Evolutionary conservation across 2,329 filamentous ascomycete genomes (phyloP).

Genomic region (Teratosphaeria gauchensis): DNA sequence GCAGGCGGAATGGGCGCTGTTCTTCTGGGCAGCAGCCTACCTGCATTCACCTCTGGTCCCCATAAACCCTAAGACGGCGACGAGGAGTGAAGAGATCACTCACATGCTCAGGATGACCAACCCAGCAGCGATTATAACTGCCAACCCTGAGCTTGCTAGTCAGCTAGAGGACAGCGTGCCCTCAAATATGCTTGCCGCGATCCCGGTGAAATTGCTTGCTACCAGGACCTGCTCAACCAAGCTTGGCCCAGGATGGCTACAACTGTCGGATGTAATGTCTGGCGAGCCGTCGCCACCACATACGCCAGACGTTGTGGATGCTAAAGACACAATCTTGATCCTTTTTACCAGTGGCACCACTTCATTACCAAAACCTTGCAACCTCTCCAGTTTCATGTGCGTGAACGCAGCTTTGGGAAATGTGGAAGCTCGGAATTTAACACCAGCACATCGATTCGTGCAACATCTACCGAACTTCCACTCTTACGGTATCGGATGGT

Average conservation of each 20-base stretch:
- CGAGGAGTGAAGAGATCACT: slow-evolving; percentile 20
- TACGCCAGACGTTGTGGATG: slow-evolving; percentile 19
- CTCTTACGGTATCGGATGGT: slow-evolving; percentile 24
- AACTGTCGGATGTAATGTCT: slow-evolving; percentile 21
- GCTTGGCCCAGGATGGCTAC: slow-evolving; percentile 14
- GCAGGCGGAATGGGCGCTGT: slow-evolving; percentile 25
- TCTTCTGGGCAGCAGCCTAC: slow-evolving; percentile 25
- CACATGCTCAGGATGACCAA: slow-evolving; percentile 23
- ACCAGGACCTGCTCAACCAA: slow-evolving; percentile 9
- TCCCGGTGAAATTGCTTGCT: slow-evolving; percentile 17
- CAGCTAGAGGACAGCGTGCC: slow-evolving; percentile 21
- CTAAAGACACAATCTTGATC: slow-evolving; percentile 30
- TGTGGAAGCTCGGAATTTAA: slow-evolving; percentile 19
- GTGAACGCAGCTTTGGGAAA: slow-evolving; percentile 28
- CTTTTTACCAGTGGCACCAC: slow-evolving; percentile 45
- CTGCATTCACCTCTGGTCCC: slow-evolving; percentile 24
- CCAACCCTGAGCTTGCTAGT: slow-evolving; percentile 16
- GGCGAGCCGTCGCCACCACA: slow-evolving; percentile 23
- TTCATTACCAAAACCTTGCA: slow-evolving; percentile 38
- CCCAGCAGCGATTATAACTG: slow-evolving; percentile 19
- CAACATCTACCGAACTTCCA: slow-evolving; percentile 24
- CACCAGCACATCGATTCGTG: slow-evolving; percentile 19
- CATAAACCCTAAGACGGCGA: slow-evolving; percentile 23
- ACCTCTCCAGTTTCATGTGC: slow-evolving; percentile 29
- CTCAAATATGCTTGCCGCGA: slow-evolving; percentile 15